These are phyloP conservation scores for Funneliformis geosporum DNA, from an alignment of 192 early-diverging fungal species.

Conservation along the genomic window DNA sequence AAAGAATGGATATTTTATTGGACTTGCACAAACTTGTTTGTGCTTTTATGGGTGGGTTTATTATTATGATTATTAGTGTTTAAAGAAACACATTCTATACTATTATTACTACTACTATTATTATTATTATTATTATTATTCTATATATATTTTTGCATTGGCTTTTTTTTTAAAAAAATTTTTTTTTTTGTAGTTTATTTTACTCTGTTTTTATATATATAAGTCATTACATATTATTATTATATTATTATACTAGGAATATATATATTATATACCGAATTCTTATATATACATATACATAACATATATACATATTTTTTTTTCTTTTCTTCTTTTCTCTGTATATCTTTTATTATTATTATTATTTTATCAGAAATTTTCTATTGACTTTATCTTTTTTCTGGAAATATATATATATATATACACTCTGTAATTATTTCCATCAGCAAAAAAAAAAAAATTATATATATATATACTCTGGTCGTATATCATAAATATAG, in stretches of 20 bases:
- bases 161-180: too few relatives aligned
- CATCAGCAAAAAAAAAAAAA: not conserved
- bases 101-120: not conserved
- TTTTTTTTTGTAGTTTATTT: not conserved
- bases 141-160: not conserved
- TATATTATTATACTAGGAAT: not conserved
- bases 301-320: slow-evolving; percentile 16
- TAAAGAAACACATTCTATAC: not conserved
- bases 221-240: not conserved
- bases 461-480: not conserved
- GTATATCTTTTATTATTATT: not conserved
- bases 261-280: slow-evolving; percentile 2
- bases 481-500: not conserved
- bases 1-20: slow-evolving; percentile 14
- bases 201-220: slow-evolving; percentile 1
- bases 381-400: not conserved
- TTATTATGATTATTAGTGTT: not conserved
- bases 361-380: not conserved
- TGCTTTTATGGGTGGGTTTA: not conserved
- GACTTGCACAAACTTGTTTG: slow-evolving; percentile 13
- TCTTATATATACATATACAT: slow-evolving; percentile 12
- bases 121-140: slow-evolving; percentile 4
- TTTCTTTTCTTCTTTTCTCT: not conserved
- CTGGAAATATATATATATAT: not conserved
- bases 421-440: not conserved